Conservation (phyloP, 306 rosid genomes). For the Aeschynomene evenia region DNA sequence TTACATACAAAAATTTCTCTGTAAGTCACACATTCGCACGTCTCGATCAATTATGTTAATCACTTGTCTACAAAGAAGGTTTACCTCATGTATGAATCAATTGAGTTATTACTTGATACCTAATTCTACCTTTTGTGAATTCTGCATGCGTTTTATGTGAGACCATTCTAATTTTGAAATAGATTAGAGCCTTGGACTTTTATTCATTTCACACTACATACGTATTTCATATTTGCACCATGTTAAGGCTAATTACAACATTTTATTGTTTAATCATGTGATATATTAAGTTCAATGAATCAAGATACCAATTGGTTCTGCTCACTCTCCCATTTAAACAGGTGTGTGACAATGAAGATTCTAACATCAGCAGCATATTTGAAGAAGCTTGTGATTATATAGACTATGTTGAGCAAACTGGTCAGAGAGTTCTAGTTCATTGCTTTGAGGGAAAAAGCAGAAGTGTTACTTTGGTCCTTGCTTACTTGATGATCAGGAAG, state of each 20-base stretch:
- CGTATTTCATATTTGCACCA: not conserved
- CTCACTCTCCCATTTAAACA: conserved; percentile 34
- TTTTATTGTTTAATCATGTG: conserved; percentile 3
- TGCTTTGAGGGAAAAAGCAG: conserved; percentile 97
- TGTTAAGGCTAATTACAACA: not conserved
- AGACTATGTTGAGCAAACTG: conserved; percentile 61
- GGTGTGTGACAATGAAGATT: conserved; percentile 69
- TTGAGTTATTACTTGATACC: not conserved
- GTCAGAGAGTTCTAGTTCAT: conserved; percentile 80
- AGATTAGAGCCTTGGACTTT: too few relatives aligned
- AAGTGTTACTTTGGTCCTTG: conserved; percentile 88
- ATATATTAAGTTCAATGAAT: not conserved
- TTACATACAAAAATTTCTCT: conserved; percentile 72
- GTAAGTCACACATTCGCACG: conserved; percentile 47
- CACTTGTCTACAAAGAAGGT: conserved; percentile 23
- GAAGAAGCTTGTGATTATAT: conserved; percentile 79
- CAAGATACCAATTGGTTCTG: conserved; percentile 4
- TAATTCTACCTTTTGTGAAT: not conserved
- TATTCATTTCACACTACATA: not conserved
- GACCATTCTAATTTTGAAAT: not conserved
- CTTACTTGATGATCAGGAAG: conserved; percentile 87
- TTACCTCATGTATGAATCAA: conserved; percentile 2
- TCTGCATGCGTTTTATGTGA: not conserved
- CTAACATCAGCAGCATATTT: conserved; percentile 70
- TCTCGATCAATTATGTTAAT: not conserved